Base-by-base conservation (phyloP, 768 basidiomycete genomes). In the Hirschioporus abietinus region DNA sequence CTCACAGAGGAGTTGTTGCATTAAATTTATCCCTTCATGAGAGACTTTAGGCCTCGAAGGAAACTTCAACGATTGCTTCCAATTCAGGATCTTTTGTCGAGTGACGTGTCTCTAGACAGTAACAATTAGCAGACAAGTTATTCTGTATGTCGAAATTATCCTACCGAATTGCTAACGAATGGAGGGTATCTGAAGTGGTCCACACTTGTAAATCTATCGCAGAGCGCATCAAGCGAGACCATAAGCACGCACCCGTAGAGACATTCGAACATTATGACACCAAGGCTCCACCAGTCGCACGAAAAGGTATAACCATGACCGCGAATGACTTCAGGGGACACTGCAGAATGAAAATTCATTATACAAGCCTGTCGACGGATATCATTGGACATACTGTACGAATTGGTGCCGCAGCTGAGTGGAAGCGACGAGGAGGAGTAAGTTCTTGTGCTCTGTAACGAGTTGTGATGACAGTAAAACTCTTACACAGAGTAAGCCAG, bases 221-320 rank as follows among this genome's bases (percentile, higher is more conserved):
- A 35, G 62, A 24, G 60, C 30, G 30, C 36, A 64, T 30, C 35
- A 35, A 15, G 17, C 65, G 25, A 35, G 17, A 34, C 27, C 9
- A 61, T 64, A 65, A 70, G 74, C 67, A 81, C 88, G 70, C 75
- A 93, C 91, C 92, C 93, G 72, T 95, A 96, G 76, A 97, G 81
- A 75, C 93, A 95, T 77, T 98, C 95, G 73, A 90, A 98, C 88
- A 95, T 92, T 75, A 99, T 98, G 65, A 97, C 91, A 15, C 95
- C 96, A 60, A 98, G 84, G 78, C 92, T 94, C 96, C 96, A 99
- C 95, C 95, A 99, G 74, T 99, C 96, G 75, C 95, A 96, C 36
- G 90, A 92, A 78, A 92, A 96, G 52, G 90, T 88, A 77, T 99
- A 98, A 26, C 95, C 96, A 74, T 93, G 91, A 24, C 92, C 91